Conservation (phyloP, 2,329 filamentous ascomycete genomes). For the Catunica adiposa region DNA sequence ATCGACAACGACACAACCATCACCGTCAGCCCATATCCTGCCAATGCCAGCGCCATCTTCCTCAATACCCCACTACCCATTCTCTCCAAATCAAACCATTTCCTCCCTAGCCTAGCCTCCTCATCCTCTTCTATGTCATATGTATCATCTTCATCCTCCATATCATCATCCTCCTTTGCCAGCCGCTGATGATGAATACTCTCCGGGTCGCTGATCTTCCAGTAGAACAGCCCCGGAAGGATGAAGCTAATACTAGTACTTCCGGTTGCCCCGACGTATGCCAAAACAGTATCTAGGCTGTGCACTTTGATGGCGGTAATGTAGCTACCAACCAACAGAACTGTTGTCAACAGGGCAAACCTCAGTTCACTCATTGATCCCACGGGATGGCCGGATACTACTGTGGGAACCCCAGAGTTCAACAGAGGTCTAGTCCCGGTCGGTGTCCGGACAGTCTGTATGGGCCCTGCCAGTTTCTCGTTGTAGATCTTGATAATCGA, state of each 20-base stretch:
- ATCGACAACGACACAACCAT: conserved; percentile 79
- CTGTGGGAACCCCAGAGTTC: conserved; percentile 22
- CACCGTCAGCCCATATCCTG: conserved; percentile 68
- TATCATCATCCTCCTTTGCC: conserved; percentile 80
- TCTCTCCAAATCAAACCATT: conserved; percentile 43
- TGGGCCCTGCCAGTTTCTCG: conserved; percentile 24
- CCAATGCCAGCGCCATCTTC: conserved; percentile 56
- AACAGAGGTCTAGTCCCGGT: conserved; percentile 27
- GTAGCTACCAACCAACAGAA: conserved; percentile 72
- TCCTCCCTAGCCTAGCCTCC: conserved; percentile 44
- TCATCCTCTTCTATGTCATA: conserved; percentile 32
- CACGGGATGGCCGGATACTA: conserved; percentile 29
- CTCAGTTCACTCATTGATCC: conserved; percentile 48
- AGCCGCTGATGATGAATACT: conserved; percentile 73
- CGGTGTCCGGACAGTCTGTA: conserved; percentile 24
- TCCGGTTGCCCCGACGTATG: conserved; percentile 88
- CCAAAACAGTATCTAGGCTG: conserved; percentile 76
- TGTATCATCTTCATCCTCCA: conserved; percentile 36
- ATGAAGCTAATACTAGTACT: conserved; percentile 96
- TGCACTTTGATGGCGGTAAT: conserved; percentile 79
- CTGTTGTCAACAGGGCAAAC: conserved; percentile 77
- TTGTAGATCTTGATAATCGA: conserved; percentile 48
- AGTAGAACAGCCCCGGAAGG: conserved; percentile 89
- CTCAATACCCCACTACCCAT: conserved; percentile 50
- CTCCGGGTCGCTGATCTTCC: conserved; percentile 88